These are phyloP conservation scores for Coemansia sp. DNA, from an alignment of 192 early-diverging fungal species.

Conservation along the genomic window DNA sequence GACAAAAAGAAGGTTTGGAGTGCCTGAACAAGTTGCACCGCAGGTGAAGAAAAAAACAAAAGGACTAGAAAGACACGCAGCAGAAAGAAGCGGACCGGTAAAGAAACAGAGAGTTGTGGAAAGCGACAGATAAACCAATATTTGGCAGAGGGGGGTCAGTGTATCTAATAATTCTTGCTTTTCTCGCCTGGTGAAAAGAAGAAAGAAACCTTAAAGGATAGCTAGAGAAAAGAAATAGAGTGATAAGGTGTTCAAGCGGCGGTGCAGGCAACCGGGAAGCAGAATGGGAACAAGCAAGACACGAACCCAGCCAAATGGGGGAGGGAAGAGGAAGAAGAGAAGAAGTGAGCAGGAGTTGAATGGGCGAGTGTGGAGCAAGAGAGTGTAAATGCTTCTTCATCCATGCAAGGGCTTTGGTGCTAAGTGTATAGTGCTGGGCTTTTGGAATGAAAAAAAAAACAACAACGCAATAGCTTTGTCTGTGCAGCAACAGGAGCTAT, in stretches of 20 bases:
- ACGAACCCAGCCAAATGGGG: neutral
- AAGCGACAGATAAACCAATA: neutral
- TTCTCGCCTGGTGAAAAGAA: constrained; percentile 4
- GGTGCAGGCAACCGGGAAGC: neutral
- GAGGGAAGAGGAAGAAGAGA: neutral
- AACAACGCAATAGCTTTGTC: constrained; percentile 1
- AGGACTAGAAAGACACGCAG: neutral
- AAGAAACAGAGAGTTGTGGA: constrained; percentile 1
- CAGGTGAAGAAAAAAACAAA: neutral
- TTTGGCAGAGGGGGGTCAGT: neutral
- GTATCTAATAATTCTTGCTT: neutral
- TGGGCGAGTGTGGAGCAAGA: constrained; percentile 2
- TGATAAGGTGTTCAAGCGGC: constrained; percentile 3
- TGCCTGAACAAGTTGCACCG: neutral
- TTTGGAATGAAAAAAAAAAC: neutral
- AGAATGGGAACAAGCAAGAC: neutral
- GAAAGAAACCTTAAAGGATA: constrained; percentile 2
- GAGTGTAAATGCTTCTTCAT: neutral
- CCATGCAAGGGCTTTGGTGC: constrained; percentile 21
- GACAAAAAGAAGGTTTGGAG: neutral
- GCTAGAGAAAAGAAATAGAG: constrained; percentile 11
- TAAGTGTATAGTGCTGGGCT: constrained; percentile 14
- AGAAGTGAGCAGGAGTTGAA: neutral
- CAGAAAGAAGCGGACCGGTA: too few species aligned
- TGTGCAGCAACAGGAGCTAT: neutral